phyloP scores from a whole-genome alignment of 352 stramenopile genomes.

The Phytopythium litorale region DNA sequence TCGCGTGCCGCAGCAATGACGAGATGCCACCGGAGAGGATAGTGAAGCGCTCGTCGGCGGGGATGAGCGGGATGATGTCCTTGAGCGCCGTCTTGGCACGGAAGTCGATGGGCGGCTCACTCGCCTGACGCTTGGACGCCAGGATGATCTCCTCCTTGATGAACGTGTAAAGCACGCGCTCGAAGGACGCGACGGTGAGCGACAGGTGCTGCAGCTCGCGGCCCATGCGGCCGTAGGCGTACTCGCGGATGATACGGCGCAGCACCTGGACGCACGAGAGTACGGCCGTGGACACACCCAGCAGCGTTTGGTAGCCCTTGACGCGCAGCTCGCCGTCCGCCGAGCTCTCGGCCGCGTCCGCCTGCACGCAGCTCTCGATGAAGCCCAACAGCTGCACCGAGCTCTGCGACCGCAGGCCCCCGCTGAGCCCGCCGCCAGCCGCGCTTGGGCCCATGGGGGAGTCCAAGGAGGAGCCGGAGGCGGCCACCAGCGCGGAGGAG shows the following conservation, averaged over 20 bases:
- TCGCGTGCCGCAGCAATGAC: slow-evolving; percentile 77
- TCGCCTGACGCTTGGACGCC: slow-evolving; percentile 59
- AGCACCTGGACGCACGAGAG: slow-evolving; percentile 71
- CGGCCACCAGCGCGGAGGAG: not conserved
- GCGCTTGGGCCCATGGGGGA: not conserved
- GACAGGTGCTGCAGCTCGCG: slow-evolving; percentile 84
- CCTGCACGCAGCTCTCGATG: slow-evolving; percentile 57
- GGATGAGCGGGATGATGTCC: slow-evolving; percentile 86
- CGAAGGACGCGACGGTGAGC: slow-evolving; percentile 80
- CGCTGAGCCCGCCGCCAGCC: slow-evolving; percentile 10
- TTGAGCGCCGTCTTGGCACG: slow-evolving; percentile 80
- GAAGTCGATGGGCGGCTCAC: slow-evolving; percentile 60
- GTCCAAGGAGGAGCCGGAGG: not conserved
- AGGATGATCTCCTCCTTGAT: slow-evolving; percentile 88
- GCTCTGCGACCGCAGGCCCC: slow-evolving; percentile 61
- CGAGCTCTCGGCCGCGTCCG: slow-evolving; percentile 40
- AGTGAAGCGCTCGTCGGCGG: slow-evolving; percentile 73
- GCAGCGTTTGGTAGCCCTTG: slow-evolving; percentile 67
- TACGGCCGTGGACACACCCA: slow-evolving; percentile 65
- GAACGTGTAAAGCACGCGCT: slow-evolving; percentile 84
- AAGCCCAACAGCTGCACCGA: slow-evolving; percentile 82
- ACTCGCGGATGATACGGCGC: slow-evolving; percentile 83
- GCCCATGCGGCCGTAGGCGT: slow-evolving; percentile 76
- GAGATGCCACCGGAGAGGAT: slow-evolving; percentile 76
- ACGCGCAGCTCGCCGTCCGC: slow-evolving; percentile 71